Evolutionary conservation across 768 basidiomycete genomes (phyloP).

Genomic region (Suillus decipiens): DNA sequence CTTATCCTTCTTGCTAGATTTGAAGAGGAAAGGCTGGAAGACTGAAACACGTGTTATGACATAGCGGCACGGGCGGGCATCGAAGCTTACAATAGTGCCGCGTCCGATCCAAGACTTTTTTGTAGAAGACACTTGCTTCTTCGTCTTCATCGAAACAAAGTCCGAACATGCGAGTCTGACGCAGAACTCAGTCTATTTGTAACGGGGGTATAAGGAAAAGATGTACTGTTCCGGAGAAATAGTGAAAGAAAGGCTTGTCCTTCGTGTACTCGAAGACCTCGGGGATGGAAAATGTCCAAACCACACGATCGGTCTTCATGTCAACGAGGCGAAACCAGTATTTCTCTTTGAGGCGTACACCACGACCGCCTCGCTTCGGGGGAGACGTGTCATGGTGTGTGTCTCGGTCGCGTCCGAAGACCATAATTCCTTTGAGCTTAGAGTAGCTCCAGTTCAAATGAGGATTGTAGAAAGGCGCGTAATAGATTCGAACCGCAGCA

Average conservation of each 20-base stretch:
- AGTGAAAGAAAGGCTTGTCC: constrained; percentile 91
- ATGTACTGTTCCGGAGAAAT: constrained; percentile 83
- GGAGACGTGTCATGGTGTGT: constrained; percentile 20
- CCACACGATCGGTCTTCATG: constrained; percentile 53
- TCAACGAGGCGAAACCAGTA: constrained; percentile 71
- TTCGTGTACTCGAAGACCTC: constrained; percentile 67
- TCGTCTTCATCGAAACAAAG: constrained; percentile 60
- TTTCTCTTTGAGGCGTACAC: constrained; percentile 34
- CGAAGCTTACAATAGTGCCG: constrained; percentile 40
- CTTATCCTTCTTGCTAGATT: constrained; percentile 29
- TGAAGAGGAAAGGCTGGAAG: constrained; percentile 30
- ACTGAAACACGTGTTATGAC: constrained; percentile 21
- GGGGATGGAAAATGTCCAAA: constrained; percentile 71
- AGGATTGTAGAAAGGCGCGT: constrained; percentile 50
- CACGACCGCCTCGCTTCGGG: constrained; percentile 24
- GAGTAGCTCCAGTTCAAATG: constrained; percentile 61
- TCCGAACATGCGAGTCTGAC: constrained; percentile 48
- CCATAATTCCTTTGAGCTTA: constrained; percentile 58
- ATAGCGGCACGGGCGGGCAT: constrained; percentile 11
- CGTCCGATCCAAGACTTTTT: constrained; percentile 55
- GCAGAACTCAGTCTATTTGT: background rate
- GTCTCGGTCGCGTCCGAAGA: constrained; percentile 47
- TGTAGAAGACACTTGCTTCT: constrained; percentile 60
- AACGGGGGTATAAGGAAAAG: constrained; percentile 2
- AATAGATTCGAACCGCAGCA: constrained; percentile 61